These are phyloP conservation scores for Sclerospora graminicola DNA, from an alignment of 352 stramenopile species.

Conservation along the genomic window DNA sequence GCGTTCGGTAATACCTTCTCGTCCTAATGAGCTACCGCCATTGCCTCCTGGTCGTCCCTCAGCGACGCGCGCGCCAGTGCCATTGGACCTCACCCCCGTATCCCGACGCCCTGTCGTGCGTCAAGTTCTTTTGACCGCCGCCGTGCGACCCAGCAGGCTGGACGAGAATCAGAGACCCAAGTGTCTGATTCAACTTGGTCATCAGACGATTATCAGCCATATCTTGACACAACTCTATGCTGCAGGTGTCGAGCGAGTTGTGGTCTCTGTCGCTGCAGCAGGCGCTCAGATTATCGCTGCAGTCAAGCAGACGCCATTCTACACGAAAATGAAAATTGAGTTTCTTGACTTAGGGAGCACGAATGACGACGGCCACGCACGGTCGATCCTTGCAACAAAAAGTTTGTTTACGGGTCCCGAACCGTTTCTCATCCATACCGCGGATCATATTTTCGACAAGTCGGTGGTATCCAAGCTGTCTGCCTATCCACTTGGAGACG, in stretches of 20 bases:
- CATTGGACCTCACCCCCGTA: constrained; percentile 12
- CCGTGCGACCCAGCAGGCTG: constrained; percentile 36
- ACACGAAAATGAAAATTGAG: constrained; percentile 72
- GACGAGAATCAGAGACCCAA: constrained; percentile 53
- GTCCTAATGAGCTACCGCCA: constrained; percentile 10
- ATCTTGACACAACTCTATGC: constrained; percentile 72
- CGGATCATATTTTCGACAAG: constrained; percentile 82
- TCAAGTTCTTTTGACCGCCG: constrained; percentile 62
- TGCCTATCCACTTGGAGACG: constrained; percentile 42
- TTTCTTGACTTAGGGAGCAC: constrained; percentile 65
- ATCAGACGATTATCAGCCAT: constrained; percentile 68
- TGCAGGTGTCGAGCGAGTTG: constrained; percentile 62
- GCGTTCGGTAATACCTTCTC: not conserved
- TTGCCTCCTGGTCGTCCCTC: constrained; percentile 10
- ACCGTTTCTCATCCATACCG: constrained; percentile 77
- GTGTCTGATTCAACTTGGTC: constrained; percentile 60
- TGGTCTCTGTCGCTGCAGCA: constrained; percentile 60
- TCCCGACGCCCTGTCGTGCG: constrained; percentile 15
- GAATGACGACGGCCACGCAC: constrained; percentile 57
- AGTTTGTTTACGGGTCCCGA: constrained; percentile 46
- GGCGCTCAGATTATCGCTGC: constrained; percentile 46
- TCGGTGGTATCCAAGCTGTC: constrained; percentile 57
- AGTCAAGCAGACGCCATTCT: constrained; percentile 59
- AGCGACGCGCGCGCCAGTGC: constrained; percentile 7
- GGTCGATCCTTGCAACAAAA: constrained; percentile 57